Percentiles rank a stretch among this genome's conserved stretches.
Evolutionary conservation across 1,284 basidiomycete genomes (phyloP).

Genomic region (Fistulina hepatica): DNA sequence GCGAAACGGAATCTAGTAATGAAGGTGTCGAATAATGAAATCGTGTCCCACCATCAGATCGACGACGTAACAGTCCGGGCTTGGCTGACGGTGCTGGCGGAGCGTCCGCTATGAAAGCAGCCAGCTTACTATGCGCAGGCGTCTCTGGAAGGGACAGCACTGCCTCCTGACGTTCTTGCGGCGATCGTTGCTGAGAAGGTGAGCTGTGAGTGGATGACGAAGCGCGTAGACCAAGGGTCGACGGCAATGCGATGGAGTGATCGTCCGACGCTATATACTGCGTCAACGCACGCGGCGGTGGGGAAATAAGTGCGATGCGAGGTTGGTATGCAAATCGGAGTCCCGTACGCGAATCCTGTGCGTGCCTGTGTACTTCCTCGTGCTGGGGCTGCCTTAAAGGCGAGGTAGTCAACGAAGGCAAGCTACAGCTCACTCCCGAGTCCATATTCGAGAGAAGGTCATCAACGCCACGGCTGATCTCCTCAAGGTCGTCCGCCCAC

Average conservation of each 20-base stretch:
- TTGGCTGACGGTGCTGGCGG: not conserved
- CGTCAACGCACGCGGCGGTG: slow-evolving; percentile 61
- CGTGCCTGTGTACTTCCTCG: slow-evolving; percentile 3
- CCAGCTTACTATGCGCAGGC: slow-evolving; percentile 32
- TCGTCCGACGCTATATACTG: slow-evolving; percentile 54
- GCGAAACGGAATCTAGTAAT: no score
- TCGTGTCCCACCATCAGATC: not conserved
- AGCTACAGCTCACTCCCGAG: slow-evolving; percentile 14
- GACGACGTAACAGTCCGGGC: not conserved
- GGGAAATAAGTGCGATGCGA: slow-evolving; percentile 45
- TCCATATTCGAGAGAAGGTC: slow-evolving; percentile 32
- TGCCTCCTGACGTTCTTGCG: slow-evolving; percentile 9
- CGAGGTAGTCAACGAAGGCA: slow-evolving; percentile 10
- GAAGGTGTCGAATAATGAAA: not conserved
- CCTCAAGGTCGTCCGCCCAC: slow-evolving; percentile 60
- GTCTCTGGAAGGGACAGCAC: slow-evolving; percentile 3
- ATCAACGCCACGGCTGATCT: slow-evolving; percentile 52
- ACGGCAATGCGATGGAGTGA: slow-evolving; percentile 47
- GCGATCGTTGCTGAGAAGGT: slow-evolving; percentile 5
- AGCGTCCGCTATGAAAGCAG: not conserved
- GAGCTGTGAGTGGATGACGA: slow-evolving; percentile 26
- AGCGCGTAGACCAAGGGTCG: slow-evolving; percentile 55
- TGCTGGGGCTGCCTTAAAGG: slow-evolving; percentile 5
- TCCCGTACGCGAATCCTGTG: slow-evolving; percentile 14
- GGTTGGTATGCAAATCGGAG: slow-evolving; percentile 41